Evolutionary conservation across 208 protist genomes (phyloP).

Genomic region (Trypanosoma lewisi): DNA sequence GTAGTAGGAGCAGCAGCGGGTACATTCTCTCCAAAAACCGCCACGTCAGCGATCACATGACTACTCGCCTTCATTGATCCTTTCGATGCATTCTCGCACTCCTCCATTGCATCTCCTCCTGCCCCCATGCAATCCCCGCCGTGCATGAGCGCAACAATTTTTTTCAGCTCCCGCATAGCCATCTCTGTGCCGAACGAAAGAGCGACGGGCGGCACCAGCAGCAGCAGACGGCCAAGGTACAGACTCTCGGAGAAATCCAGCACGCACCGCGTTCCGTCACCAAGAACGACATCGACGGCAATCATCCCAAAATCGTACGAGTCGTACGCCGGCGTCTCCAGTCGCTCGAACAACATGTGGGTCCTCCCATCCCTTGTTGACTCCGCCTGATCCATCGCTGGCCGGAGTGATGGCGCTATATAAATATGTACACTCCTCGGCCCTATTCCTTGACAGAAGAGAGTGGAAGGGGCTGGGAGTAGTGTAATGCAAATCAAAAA

Average conservation of each 20-base stretch:
- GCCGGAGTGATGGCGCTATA: no score
- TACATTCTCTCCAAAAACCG: not conserved
- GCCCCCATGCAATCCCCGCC: not conserved
- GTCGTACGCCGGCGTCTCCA: not conserved
- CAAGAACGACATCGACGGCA: slow-evolving; percentile 24
- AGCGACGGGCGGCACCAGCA: not conserved
- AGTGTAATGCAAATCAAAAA: not conserved
- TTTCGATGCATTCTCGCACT: not conserved
- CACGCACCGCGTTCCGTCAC: slow-evolving; percentile 19
- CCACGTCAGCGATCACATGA: not conserved
- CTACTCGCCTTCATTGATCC: not conserved
- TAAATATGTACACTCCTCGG: no score
- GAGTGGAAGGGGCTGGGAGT: no score
- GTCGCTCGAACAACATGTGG: not conserved
- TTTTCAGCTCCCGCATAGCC: slow-evolving; percentile 17
- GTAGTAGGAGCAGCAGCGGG: not conserved
- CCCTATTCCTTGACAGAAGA: no score
- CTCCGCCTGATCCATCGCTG: not conserved
- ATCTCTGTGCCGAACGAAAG: slow-evolving; percentile 21
- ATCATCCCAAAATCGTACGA: slow-evolving; percentile 26
- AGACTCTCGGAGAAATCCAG: slow-evolving; percentile 26
- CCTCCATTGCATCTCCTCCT: not conserved
- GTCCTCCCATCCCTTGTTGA: not conserved
- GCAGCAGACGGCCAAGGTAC: slow-evolving; percentile 19
- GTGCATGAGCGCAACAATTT: slow-evolving; percentile 9